phyloP scores from a whole-genome alignment of 2,329 filamentous ascomycete genomes.

The Immersiporthe knoxdaviesiana region DNA sequence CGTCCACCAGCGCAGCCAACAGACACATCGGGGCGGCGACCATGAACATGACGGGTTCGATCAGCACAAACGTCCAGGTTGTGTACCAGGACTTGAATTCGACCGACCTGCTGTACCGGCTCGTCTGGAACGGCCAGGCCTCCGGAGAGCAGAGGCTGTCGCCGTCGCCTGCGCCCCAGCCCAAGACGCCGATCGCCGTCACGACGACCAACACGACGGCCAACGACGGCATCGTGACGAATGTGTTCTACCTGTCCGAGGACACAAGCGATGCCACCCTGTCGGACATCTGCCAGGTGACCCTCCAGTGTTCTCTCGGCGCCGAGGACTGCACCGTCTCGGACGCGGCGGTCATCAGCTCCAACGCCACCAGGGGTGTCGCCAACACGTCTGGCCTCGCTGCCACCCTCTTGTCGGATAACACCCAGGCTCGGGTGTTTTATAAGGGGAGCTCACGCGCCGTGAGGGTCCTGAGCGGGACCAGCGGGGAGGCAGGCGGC shows the following conservation, averaged over 20 bases:
- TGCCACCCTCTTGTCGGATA: not conserved
- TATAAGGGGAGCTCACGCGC: not conserved
- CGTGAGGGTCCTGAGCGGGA: not conserved
- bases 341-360: not conserved
- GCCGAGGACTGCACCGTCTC: not conserved
- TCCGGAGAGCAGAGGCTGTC: slow-evolving; percentile 8
- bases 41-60: slow-evolving; percentile 4
- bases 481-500: not conserved
- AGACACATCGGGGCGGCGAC: slow-evolving; percentile 6
- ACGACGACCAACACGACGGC: slow-evolving; percentile 10
- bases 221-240: slow-evolving; percentile 1
- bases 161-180: slow-evolving; percentile 5
- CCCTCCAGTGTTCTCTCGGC: slow-evolving; percentile 2
- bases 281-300: slow-evolving; percentile 6
- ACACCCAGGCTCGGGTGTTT: slow-evolving; percentile 8
- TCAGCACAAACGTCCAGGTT: slow-evolving; percentile 13
- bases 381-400: slow-evolving; percentile 1
- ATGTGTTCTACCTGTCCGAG: slow-evolving; percentile 12
- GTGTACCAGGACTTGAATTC: slow-evolving; percentile 18
- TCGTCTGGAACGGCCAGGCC: slow-evolving; percentile 16
- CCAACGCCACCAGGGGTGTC: not conserved
- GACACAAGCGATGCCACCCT: not conserved
- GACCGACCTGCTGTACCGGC: slow-evolving; percentile 13
- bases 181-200: not conserved
- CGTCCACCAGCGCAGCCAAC: not conserved